Conservation (phyloP, 2,329 filamentous ascomycete genomes). For the Fusarium foetens region DNA sequence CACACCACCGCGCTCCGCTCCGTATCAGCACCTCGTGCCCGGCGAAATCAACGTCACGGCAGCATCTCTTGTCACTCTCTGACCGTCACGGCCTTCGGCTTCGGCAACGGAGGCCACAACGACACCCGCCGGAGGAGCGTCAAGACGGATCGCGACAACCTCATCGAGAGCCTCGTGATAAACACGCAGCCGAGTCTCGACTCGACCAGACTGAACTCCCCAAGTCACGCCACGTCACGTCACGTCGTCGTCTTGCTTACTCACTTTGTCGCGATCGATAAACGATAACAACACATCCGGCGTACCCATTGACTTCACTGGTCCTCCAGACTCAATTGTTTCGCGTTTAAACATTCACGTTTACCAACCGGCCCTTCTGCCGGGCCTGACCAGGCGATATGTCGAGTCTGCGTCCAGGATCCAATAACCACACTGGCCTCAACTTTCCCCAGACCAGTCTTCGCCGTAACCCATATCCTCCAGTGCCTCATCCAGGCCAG, state of each 20-base stretch:
- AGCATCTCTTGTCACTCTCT: constrained; percentile 24
- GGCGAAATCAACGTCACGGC: constrained; percentile 38
- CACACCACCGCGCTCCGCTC: constrained; percentile 40
- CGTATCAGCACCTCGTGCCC: constrained; percentile 39
- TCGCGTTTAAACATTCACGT: constrained; percentile 22
- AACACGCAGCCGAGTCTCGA: constrained; percentile 22
- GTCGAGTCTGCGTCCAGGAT: constrained; percentile 62
- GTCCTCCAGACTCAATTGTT: constrained; percentile 12
- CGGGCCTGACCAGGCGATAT: constrained; percentile 49
- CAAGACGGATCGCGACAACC: constrained; percentile 23
- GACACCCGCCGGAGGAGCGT: constrained; percentile 23
- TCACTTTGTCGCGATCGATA: constrained; percentile 24
- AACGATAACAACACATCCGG: constrained; percentile 24
- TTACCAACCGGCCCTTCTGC: constrained; percentile 35
- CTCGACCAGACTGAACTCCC: background rate
- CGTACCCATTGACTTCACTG: constrained; percentile 10
- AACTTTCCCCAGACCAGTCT: constrained; percentile 62
- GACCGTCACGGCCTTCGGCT: constrained; percentile 37
- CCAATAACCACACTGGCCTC: constrained; percentile 64
- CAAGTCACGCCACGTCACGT: constrained; percentile 36
- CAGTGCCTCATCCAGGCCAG: constrained; percentile 59
- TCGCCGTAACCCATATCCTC: constrained; percentile 59
- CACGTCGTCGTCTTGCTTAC: constrained; percentile 21
- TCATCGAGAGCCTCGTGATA: constrained; percentile 24
- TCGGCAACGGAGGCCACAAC: constrained; percentile 32